Evolutionary conservation across 352 stramenopile species (phyloP).

Genomic region (Pythium diclinum): DNA sequence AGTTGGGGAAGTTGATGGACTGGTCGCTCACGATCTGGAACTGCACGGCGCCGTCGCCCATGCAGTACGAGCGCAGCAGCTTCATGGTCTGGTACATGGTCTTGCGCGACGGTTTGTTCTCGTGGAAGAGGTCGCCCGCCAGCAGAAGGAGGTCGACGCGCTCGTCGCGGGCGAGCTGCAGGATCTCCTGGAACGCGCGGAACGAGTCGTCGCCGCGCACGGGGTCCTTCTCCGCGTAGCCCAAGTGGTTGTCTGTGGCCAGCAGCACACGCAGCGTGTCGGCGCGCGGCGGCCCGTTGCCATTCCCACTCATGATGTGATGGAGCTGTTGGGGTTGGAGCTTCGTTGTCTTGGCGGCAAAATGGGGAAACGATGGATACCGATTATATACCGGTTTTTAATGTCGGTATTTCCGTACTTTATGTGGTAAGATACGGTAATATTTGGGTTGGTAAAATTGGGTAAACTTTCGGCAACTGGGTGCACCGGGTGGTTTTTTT

Average conservation of each 20-base stretch:
- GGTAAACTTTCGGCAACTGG: not conserved
- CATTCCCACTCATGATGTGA: conserved; percentile 5
- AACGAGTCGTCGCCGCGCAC: conserved; percentile 94
- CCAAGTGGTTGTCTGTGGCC: conserved; percentile 99
- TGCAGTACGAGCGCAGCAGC: conserved; percentile 94
- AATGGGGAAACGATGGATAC: conserved; percentile 1
- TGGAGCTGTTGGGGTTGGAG: not conserved
- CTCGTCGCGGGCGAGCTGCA: conserved; percentile 61
- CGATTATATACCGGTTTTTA: not conserved
- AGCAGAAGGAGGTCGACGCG: conserved; percentile 93
- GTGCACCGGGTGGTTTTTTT: not conserved
- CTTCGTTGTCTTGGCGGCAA: not conserved
- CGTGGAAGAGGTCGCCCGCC: conserved; percentile 98
- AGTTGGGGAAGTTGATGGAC: conserved; percentile 88
- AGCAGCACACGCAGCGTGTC: conserved; percentile 90
- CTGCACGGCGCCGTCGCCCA: conserved; percentile 82
- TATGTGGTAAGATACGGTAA: not conserved
- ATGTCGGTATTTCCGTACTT: conserved; percentile 13
- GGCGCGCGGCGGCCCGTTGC: conserved; percentile 20
- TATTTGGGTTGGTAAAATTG: not conserved
- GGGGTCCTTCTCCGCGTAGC: conserved; percentile 95
- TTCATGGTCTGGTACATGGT: conserved; percentile 97
- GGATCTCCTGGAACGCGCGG: conserved; percentile 85
- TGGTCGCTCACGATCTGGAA: conserved; percentile 92
- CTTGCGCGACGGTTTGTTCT: conserved; percentile 97